Conservation (phyloP, 225 moss, liverwort and hornwort genomes). For the Polytrichum formosum region DNA sequence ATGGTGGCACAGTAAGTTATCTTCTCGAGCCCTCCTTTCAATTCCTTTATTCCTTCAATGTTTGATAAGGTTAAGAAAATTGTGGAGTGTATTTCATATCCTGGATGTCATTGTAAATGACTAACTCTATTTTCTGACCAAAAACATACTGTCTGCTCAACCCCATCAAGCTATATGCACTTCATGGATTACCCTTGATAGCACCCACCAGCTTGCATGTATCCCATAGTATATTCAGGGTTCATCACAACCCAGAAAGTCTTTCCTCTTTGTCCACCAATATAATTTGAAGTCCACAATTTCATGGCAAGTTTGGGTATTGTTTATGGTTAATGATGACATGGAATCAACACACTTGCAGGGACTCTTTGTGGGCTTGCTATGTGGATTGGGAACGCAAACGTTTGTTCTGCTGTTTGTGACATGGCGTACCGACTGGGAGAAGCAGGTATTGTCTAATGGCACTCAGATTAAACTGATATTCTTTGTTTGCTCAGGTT, state of each 20-base stretch:
- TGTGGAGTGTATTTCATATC: neutral
- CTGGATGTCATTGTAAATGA: neutral
- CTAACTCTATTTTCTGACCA: neutral
- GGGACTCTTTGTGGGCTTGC: conserved; percentile 47
- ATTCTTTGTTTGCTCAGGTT: neutral
- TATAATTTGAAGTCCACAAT: neutral
- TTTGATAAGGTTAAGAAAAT: neutral
- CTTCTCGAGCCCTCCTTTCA: conserved; percentile 2
- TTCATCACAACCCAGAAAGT: neutral
- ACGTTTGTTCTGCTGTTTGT: conserved; percentile 28
- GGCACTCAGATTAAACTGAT: neutral
- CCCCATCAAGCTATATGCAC: too few species aligned
- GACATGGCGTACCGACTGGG: conserved; percentile 45
- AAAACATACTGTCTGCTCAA: neutral
- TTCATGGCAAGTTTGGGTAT: neutral
- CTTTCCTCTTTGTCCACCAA: neutral
- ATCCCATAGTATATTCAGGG: neutral
- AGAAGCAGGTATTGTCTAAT: conserved; percentile 27
- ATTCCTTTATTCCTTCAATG: neutral
- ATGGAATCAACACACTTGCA: conserved; percentile 12
- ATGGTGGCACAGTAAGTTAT: conserved; percentile 37
- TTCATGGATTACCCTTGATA: too few species aligned
- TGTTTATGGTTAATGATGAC: neutral
- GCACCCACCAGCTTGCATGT: neutral
- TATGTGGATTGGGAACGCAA: conserved; percentile 49